Base-by-base conservation (phyloP, 805 yeast genomes). In the Saccharomycopsis fibuligera region DNA sequence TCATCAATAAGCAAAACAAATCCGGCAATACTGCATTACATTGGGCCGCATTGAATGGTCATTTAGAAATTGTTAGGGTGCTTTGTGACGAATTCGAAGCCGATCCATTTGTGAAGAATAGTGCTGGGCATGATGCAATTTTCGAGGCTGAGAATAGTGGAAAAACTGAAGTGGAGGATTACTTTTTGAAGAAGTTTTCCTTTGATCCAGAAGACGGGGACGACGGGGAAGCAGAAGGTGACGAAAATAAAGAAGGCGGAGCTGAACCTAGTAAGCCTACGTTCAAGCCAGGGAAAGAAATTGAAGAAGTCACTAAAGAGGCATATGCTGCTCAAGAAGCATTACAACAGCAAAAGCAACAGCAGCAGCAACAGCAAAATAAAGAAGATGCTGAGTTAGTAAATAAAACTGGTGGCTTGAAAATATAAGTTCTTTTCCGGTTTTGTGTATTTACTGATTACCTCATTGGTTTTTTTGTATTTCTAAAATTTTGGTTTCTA, bases 41-140 rank as follows among this genome's bases (percentile, higher is more conserved):
- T 63, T 93, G 99, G 99, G 97, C 98, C 0, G 76, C 95, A 0
- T 76, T 80, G 56, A 89, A 86, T 59, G 98, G 97, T 1, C 89
- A 89, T 58, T 64, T 87, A 49, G 81, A 76, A 2, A 69, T 83
- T 6, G 91, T 87, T 19, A 67, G 83, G 62, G 58, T 77, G 10
- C 68, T 93, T 39, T 81, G 91, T 63, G 91, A 85, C 19, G 73
- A 78, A 49, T 85, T 77, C 57, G 74, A 75, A 4, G 95, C 89
- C 1, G 96, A 91, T 62, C 90, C 95, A 5, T 85, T 86, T 58
- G 60, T 76, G 33, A 84, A 82, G 64, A 93, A 93, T 67, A 60
- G 68, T 9, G 76, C 81, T 44, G 85, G 79, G 24, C 95, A 88
- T 60, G 98, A 93, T 62, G 75, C 86, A 1, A 81, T 91, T 50